Evolutionary conservation across 495 filamentous ascomycete genomes (phyloP).

Genomic region (Tuber microsphaerosporum): DNA sequence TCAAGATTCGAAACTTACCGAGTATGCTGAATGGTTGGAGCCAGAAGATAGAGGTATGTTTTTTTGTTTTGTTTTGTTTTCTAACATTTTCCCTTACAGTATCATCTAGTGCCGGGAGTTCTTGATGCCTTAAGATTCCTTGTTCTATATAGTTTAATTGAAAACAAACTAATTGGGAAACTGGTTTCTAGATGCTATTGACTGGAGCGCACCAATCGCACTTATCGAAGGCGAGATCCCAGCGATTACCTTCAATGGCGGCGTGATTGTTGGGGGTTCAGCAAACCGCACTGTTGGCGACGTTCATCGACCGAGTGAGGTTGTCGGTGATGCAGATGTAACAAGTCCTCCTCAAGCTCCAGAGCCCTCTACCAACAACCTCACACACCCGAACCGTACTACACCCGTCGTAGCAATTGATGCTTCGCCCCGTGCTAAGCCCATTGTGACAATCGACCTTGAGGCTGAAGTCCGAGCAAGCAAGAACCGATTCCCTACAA

Average conservation of each 20-base stretch:
- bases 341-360: neutral
- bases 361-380: conserved; percentile 1
- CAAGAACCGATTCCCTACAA: conserved; percentile 21
- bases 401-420: conserved; percentile 2
- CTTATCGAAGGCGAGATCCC: neutral
- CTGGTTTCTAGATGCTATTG: conserved; percentile 4
- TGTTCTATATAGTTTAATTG: neutral
- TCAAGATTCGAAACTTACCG: conserved; percentile 32
- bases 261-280: neutral
- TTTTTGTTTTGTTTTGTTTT: neutral
- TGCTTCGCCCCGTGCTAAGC: conserved; percentile 10
- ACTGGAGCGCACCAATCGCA: conserved; percentile 1
- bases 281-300: neutral
- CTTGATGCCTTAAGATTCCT: neutral
- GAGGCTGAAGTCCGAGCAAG: conserved; percentile 31
- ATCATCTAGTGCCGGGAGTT: neutral
- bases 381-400: neutral
- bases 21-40: conserved; percentile 36
- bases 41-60: conserved; percentile 17
- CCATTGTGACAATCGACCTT: conserved; percentile 30
- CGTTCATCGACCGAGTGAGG: neutral
- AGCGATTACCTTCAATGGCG: neutral
- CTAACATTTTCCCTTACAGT: neutral
- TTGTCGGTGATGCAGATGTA: conserved; percentile 18
- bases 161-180: neutral